Conservation (phyloP, 2,329 filamentous ascomycete species). For the Xylariaceae sp. region DNA sequence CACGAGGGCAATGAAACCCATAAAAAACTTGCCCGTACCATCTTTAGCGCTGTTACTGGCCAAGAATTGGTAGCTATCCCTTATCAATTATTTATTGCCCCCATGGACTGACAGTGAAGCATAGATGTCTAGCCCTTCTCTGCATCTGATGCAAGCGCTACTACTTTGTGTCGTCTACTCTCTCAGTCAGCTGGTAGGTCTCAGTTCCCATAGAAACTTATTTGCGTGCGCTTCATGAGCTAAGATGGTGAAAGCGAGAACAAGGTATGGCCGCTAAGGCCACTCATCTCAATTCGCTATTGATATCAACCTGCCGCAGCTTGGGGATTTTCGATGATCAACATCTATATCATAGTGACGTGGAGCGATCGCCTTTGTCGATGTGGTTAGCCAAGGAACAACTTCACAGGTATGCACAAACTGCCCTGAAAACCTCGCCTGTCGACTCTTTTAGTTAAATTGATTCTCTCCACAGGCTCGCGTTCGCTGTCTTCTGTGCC, state of each 20-base stretch:
- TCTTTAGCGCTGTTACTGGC: neutral
- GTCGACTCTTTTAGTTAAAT: no score
- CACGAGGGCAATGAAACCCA: neutral
- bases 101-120: neutral
- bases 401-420: neutral
- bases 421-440: no score
- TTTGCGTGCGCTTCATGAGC: no score
- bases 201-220: no score
- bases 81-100: no score
- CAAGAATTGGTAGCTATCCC: neutral
- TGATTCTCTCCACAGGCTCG: no score
- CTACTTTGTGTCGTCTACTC: neutral
- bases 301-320: neutral
- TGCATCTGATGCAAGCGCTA: neutral
- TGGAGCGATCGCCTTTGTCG: neutral
- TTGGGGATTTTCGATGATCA: neutral
- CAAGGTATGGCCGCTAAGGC: neutral
- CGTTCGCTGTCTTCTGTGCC: neutral
- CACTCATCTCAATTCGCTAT: neutral
- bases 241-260: neutral
- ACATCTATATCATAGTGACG: neutral
- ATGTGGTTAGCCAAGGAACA: neutral
- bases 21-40: neutral
- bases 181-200: neutral
- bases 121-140: neutral